Base-by-base conservation (phyloP, 208 protist species). In the Chromosphaera perkinsii region DNA sequence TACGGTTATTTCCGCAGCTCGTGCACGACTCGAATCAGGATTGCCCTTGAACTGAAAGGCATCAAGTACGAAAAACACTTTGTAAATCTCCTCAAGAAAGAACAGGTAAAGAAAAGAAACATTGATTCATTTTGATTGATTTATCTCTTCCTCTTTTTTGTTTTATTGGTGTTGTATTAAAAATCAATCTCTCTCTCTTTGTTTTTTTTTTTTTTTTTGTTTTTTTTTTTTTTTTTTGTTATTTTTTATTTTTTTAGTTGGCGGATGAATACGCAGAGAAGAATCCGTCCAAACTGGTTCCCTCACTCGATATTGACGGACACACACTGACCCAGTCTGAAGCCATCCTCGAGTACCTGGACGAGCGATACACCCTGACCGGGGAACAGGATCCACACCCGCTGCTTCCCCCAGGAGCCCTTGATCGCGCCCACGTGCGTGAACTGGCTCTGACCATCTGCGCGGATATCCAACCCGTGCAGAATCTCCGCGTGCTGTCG, bases 331-430 rank as follows among this genome's bases (percentile, higher is more conserved):
- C 26, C 29, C 52, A 90, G 68, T 88, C 84, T 4, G 29, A 88
- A 3, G 55, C 87, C 1, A 91, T 91, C 45, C 20, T 89, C 20
- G 87, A 91, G 63, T 91, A 91, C 58, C 57, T 91, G 0, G 87
- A 91, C 32, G 80, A 89, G 43, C 59, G 40, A 4, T 69, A 51
- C 29, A 26, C 76, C 2, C 33, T 80, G 22, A 69, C 71, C 37
- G 37, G 58, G 1, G 59, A 74, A 31, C 0, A 69, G 26, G 2
- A 3, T 22, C 20, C 45, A 12, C 37, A 73, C 17, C 48, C 62
- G 12, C 9, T 48, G 0, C 48, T 67, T 24, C 17, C 17, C 10
- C 10, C 17, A 45, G 39, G 39, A 20, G 39, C 39, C 17, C 10
- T 45, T 45, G 39, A 17, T 45, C 9, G 24, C 10, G 29, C 52